phyloP scores from a whole-genome alignment of 768 basidiomycete genomes.

The Tylopilus balloui region DNA sequence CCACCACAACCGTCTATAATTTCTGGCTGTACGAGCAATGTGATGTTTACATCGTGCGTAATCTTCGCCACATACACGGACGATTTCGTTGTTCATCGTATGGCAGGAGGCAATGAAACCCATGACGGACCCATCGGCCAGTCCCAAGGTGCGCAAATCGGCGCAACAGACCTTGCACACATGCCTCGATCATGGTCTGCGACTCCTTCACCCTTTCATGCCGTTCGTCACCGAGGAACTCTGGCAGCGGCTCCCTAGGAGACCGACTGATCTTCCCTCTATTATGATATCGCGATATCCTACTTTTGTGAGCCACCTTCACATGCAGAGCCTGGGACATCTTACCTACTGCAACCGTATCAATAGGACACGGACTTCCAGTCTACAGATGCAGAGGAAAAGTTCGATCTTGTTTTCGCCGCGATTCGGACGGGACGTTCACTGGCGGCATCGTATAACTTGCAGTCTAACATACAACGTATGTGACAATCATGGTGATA shows the following conservation, averaged over 20 bases:
- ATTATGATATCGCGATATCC: constrained; percentile 92
- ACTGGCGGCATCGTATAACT: constrained; percentile 72
- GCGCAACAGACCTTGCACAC: constrained; percentile 96
- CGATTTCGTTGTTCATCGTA: not conserved
- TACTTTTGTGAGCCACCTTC: constrained; percentile 50
- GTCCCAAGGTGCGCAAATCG: constrained; percentile 60
- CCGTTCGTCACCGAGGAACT: constrained; percentile 98
- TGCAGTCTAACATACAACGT: constrained; percentile 66
- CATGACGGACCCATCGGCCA: constrained; percentile 79
- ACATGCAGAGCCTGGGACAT: not conserved
- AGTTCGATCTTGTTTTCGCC: constrained; percentile 83
- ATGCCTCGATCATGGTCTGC: constrained; percentile 86
- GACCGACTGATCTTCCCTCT: constrained; percentile 75
- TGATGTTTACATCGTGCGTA: constrained; percentile 91
- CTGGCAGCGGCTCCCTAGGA: constrained; percentile 92
- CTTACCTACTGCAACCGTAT: not conserved
- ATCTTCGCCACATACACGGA: not conserved
- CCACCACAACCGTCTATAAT: constrained; percentile 78
- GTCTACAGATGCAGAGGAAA: constrained; percentile 69
- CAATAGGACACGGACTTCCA: constrained; percentile 56
- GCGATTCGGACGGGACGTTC: constrained; percentile 56
- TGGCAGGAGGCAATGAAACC: constrained; percentile 96
- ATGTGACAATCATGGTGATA: not conserved
- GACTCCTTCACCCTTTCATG: constrained; percentile 96
- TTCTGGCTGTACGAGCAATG: constrained; percentile 99